phyloP scores from a whole-genome alignment of 495 filamentous ascomycete species.

The Trichodelitschia bisporula region DNA sequence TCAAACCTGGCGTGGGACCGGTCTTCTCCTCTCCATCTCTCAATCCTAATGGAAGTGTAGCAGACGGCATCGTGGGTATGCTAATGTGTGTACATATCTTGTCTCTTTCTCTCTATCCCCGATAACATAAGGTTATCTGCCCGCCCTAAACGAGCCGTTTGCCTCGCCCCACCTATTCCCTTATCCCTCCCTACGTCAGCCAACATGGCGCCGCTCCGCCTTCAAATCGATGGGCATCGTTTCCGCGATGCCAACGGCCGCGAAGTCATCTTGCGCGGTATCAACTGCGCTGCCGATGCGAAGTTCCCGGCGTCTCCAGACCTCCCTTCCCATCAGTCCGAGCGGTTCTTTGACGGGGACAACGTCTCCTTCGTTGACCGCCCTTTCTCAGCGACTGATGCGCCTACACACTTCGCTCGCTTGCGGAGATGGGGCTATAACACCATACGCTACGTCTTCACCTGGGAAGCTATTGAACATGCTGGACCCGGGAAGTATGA shows the following conservation, averaged over 20 bases:
- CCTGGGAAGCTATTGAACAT: slow-evolving; percentile 96
- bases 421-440: slow-evolving; percentile 82
- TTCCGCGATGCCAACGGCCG: slow-evolving; percentile 51
- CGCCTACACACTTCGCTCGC: slow-evolving; percentile 67
- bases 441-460: slow-evolving; percentile 86
- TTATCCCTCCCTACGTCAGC: too few species aligned
- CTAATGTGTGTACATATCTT: too few species aligned
- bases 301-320: slow-evolving; percentile 55
- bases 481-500: slow-evolving; percentile 86
- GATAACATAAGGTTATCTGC: too few species aligned
- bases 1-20: too few species aligned
- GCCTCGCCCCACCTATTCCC: too few species aligned
- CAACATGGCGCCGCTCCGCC: slow-evolving; percentile 17
- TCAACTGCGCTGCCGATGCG: slow-evolving; percentile 43
- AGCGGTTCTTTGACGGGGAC: slow-evolving; percentile 82
- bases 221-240: slow-evolving; percentile 57
- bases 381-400: slow-evolving; percentile 62
- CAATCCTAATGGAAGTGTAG: too few species aligned
- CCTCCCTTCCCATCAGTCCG: slow-evolving; percentile 49
- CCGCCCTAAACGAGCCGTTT: too few species aligned
- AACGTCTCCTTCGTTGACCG: slow-evolving; percentile 69
- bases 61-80: too few species aligned
- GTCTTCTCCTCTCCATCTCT: too few species aligned
- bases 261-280: slow-evolving; percentile 42
- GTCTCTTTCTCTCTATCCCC: too few species aligned